These are phyloP conservation scores for Cucurbita moschata DNA, from an alignment of 306 rosid species.

Conservation along the genomic window DNA sequence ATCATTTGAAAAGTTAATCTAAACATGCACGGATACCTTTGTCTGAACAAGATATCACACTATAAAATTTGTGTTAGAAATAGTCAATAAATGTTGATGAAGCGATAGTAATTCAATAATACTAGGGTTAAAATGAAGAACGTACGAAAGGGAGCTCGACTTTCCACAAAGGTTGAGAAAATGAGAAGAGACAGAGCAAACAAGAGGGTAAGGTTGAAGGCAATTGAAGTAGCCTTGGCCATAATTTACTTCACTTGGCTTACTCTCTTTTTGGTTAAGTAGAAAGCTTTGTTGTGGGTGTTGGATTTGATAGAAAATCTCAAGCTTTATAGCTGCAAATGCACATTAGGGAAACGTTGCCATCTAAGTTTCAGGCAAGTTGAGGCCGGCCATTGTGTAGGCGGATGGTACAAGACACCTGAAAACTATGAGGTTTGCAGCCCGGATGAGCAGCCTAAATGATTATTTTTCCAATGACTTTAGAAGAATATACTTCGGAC, in stretches of 20 bases:
- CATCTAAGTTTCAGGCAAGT: background rate
- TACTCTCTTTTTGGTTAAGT: background rate
- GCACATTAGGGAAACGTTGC: background rate
- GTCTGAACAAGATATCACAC: too few relatives aligned
- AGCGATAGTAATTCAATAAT: background rate
- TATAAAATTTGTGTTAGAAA: too few relatives aligned
- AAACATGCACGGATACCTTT: too few relatives aligned
- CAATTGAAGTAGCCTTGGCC: background rate
- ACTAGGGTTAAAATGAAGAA: background rate
- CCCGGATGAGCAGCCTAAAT: background rate
- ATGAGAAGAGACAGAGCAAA: background rate
- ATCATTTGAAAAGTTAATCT: too few relatives aligned
- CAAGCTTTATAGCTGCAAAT: background rate
- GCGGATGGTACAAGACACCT: background rate
- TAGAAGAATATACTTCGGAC: background rate
- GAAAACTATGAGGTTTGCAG: background rate
- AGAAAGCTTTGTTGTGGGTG: background rate
- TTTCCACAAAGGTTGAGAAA: background rate
- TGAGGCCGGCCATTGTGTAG: conserved; percentile 3
- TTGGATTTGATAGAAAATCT: background rate
- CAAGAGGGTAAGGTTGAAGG: background rate
- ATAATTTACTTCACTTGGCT: background rate
- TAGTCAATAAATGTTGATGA: background rate
- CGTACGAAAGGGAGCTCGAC: background rate
- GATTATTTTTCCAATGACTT: background rate